Conservation (phyloP, 2,329 filamentous ascomycete genomes). For the Pestalotiopsis sp. region DNA sequence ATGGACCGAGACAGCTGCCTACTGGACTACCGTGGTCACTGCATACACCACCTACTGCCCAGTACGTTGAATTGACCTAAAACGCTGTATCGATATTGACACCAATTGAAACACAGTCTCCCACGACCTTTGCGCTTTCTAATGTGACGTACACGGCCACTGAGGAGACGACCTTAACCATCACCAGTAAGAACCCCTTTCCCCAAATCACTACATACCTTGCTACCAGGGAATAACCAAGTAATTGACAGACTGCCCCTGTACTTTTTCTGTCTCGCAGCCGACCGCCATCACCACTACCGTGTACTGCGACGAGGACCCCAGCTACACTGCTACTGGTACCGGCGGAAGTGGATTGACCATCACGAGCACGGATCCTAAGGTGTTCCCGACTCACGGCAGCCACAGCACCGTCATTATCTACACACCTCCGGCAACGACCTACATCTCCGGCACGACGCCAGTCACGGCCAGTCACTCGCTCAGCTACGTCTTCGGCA, state of each 20-base stretch:
- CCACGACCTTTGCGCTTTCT: constrained; percentile 41
- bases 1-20: constrained; percentile 23
- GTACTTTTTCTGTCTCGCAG: constrained; percentile 40
- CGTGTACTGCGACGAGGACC: constrained; percentile 21
- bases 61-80: constrained; percentile 30
- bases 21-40: constrained; percentile 39
- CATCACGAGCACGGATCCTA: background rate
- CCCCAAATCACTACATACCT: background rate
- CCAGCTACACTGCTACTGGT: constrained; percentile 16
- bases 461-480: constrained; percentile 9
- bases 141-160: constrained; percentile 48
- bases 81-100: constrained; percentile 4
- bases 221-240: constrained; percentile 24
- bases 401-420: constrained; percentile 21
- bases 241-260: constrained; percentile 45
- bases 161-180: constrained; percentile 43
- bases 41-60: constrained; percentile 47
- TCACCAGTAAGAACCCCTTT: constrained; percentile 40
- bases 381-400: constrained; percentile 10
- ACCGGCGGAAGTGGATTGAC: constrained; percentile 2
- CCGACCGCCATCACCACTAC: constrained; percentile 33
- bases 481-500: constrained; percentile 15
- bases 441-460: constrained; percentile 22
- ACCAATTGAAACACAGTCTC: constrained; percentile 26
- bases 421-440: constrained; percentile 24